Evolutionary conservation across 2,329 filamentous ascomycete species (phyloP), one percentile per base, ranked within the genome.

Genomic region (Penicillium sclerotiorum): DNA sequence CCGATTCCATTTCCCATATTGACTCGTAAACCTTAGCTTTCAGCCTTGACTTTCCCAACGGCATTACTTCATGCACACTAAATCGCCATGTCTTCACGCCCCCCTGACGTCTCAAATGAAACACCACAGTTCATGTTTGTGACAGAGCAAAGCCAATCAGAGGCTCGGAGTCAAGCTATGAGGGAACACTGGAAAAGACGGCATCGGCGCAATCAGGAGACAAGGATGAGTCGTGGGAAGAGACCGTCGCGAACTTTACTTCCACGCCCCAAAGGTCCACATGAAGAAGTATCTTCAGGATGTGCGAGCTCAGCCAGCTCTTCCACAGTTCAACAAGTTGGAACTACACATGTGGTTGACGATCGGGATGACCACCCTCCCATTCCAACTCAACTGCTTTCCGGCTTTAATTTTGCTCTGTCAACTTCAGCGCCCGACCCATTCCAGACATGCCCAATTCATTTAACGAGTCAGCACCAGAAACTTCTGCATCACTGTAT

Each of bases 401-500:
- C 21, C n/a, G 66, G 67, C n/a, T 41, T 71, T 49, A 63, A 64
- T 13, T 37, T 57, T 30, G 67, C 67, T 1, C 51, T 73, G 2
- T 59, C 57, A 1, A 57, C 42, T 49, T 62, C 55, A 35, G 52
- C 55, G 15, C 55, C 67, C 3, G 70, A 73, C 39, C 70, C 69
- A 1, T 73, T 73, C 42, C 65, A 72, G 22, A 64, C 56, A 15
- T 70, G 66, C 47, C 69, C 70, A 6, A 54, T 72, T 22, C 60
- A 56, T 15, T 50, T 73, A 12, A 69, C 65, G 5, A 57, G 60
- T 15, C 53, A 69, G 38, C 67, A 73, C 42, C 68, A 73, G 36
- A 66, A 65, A 36, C 60, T 73, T 13, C 47, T 73, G 2, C 61
- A 71, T 51, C 71, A 73, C 43, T 73, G 70, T 73, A 53, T 41